phyloP scores from a whole-genome alignment of 2,329 filamentous ascomycete species.

The Penicillium olsonii region DNA sequence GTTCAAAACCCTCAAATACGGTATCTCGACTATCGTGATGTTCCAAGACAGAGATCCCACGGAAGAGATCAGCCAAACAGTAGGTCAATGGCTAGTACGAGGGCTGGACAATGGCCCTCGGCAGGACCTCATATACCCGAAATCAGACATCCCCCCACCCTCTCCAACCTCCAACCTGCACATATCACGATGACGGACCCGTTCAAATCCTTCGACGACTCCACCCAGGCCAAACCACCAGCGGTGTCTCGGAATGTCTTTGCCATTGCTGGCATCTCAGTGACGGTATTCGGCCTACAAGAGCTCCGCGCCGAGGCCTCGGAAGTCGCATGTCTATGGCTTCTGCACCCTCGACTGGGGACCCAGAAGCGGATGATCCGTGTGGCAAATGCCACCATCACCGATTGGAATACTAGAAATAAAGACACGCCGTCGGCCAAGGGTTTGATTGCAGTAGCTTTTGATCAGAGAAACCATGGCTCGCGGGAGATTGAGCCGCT shows the following conservation, averaged over 20 bases:
- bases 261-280: slow-evolving; percentile 74
- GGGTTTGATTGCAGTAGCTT: slow-evolving; percentile 77
- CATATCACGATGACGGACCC: slow-evolving; percentile 35
- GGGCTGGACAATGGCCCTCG: neutral
- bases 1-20: too few relatives aligned
- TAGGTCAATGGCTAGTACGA: neutral
- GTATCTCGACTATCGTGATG: too few relatives aligned
- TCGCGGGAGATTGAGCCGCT: slow-evolving; percentile 64
- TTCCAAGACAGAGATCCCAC: too few relatives aligned
- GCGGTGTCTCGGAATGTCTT: slow-evolving; percentile 65
- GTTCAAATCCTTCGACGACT: slow-evolving; percentile 35
- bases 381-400: slow-evolving; percentile 68
- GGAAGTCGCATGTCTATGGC: slow-evolving; percentile 78
- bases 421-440: slow-evolving; percentile 38
- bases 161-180: neutral
- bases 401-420: slow-evolving; percentile 63
- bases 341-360: slow-evolving; percentile 77
- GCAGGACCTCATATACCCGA: neutral
- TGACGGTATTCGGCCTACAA: slow-evolving; percentile 77
- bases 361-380: slow-evolving; percentile 72
- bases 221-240: slow-evolving; percentile 29
- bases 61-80: neutral
- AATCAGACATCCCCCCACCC: neutral
- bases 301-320: slow-evolving; percentile 63
- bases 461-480: slow-evolving; percentile 94